A percentile compares a stretch with the other conserved stretches of the same genome.
Evolutionary conservation across 2,329 filamentous ascomycete genomes (phyloP).

Genomic region (Plectosphaerella cucumerina): DNA sequence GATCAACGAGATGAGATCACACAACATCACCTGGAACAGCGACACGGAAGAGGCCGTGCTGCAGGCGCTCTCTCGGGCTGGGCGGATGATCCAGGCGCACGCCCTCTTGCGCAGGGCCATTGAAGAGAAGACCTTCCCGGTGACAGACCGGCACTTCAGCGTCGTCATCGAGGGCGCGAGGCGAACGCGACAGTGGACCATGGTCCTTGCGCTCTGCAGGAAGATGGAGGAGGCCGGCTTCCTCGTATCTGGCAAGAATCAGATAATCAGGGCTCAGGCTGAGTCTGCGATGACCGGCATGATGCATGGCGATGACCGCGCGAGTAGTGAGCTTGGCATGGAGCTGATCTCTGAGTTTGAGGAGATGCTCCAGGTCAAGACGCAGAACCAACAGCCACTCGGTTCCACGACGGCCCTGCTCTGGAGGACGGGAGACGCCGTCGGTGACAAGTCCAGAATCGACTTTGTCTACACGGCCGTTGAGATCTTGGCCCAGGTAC

Average conservation of each 20-base stretch:
- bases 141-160: slow-evolving; percentile 44
- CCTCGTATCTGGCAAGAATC: slow-evolving; percentile 35
- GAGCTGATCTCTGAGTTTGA: no score
- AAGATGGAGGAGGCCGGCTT: slow-evolving; percentile 39
- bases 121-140: slow-evolving; percentile 38
- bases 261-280: slow-evolving; percentile 38
- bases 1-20: slow-evolving; percentile 43
- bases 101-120: slow-evolving; percentile 40
- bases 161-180: slow-evolving; percentile 50
- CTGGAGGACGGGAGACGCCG: no score
- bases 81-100: slow-evolving; percentile 46
- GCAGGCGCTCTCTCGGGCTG: slow-evolving; percentile 41
- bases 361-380: no score
- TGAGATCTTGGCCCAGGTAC: slow-evolving; percentile 26
- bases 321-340: no score
- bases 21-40: slow-evolving; percentile 41
- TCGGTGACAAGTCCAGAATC: no score
- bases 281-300: slow-evolving; percentile 12
- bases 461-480: slow-evolving; percentile 17
- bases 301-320: no score
- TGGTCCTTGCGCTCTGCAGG: slow-evolving; percentile 35
- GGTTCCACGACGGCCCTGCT: no score
- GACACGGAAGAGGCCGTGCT: slow-evolving; percentile 48
- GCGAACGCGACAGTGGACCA: slow-evolving; percentile 35
- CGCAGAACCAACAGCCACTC: no score